These are phyloP conservation scores for Quercus ilex DNA, from an alignment of 306 rosid genomes.

Conservation along the genomic window DNA sequence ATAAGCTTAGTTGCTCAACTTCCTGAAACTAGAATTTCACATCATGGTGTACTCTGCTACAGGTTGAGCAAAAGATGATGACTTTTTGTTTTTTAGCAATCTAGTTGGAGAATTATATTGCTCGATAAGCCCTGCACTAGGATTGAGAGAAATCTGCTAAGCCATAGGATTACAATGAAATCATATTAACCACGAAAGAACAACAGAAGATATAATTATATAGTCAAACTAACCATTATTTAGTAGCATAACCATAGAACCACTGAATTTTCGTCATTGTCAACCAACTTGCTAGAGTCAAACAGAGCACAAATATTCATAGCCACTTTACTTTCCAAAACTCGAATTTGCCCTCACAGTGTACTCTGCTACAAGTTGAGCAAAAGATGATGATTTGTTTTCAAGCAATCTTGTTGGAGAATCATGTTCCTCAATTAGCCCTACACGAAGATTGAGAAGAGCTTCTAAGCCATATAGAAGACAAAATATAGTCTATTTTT, in stretches of 20 bases:
- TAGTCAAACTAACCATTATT: constrained; percentile 18
- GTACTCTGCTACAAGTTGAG: constrained; percentile 82
- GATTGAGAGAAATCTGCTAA: not conserved
- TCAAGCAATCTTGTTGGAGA: constrained; percentile 63
- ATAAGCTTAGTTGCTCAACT: not conserved
- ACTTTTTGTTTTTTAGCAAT: not conserved
- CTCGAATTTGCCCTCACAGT: constrained; percentile 51
- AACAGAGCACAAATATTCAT: not conserved
- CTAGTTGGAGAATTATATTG: constrained; percentile 37
- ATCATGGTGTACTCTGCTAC: constrained; percentile 8
- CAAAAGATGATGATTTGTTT: constrained; percentile 67
- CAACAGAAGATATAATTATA: not conserved
- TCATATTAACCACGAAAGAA: not conserved
- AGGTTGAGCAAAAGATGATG: no score
- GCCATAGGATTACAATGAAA: no score
- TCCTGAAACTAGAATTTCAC: constrained; percentile 20
- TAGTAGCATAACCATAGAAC: constrained; percentile 27
- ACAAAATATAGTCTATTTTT: no score
- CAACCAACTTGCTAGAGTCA: not conserved
- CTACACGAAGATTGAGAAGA: constrained; percentile 29
- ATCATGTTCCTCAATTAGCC: constrained; percentile 69
- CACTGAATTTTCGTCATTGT: constrained; percentile 21
- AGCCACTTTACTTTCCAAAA: constrained; percentile 14
- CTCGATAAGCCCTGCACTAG: constrained; percentile 35
- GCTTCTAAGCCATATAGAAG: not conserved